Base-by-base conservation (phyloP, 148 eudicot genomes). In the Cornus suecica region DNA sequence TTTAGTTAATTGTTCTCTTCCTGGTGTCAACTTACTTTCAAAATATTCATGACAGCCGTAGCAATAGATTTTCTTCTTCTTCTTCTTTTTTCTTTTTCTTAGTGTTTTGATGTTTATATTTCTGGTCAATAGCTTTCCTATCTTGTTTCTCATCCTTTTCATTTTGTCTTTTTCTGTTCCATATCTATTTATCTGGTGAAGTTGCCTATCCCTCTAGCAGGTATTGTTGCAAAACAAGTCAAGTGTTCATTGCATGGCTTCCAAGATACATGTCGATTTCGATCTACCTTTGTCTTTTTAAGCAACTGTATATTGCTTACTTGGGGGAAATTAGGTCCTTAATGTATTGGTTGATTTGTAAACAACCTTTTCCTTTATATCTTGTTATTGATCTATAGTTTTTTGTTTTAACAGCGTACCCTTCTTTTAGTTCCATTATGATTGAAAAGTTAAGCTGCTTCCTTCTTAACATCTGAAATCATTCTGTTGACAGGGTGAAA, bases 401-500 rank as follows among this genome's bases (percentile, higher is more conserved):
- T 24, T 58, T 58, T 13, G 15, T 61, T 37, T 37, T 37, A 37
- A 10, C 8, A 10, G 42, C 2, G 24, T 61, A 24, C 15, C 32
- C 54, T 24, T 34, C 1, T 61, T 60, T 73, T 61, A 42, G 29
- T 24, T 31, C 73, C 20, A 72, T 2, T 31, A 22, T n/a, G 31
- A 22, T 61, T 32, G 52, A 61, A 16, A 72, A 25, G 66, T 64
- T 64, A 23, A 18, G 61, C 6, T 58, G 20, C 4, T 58, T 58
- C 8, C 23, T 65, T 65, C 10, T 16, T 23, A 37, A 24, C 37
- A n/a, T 41, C n/a, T 37, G 68, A 41, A 26, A 32, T 73, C 23
- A 20, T 66, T 27, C 18, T 26, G 14, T 63, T 58, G n/a, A 56
- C 91, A 92, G 97, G 90, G 85, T 67, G 82, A 80, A 24, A 83